phyloP scores from a whole-genome alignment of 768 basidiomycete species.

The Termitomyces sp. region DNA sequence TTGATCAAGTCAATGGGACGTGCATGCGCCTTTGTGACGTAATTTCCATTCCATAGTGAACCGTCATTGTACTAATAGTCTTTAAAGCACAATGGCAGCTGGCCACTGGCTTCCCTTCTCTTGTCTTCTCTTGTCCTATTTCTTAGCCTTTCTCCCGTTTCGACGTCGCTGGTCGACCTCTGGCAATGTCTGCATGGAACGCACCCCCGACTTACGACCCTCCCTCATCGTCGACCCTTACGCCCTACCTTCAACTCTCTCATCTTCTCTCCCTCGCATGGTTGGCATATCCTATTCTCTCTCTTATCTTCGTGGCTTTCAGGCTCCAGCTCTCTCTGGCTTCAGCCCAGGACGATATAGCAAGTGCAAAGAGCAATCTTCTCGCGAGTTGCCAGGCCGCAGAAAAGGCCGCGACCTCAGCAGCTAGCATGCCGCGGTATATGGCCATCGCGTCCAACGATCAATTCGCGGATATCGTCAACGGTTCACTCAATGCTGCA shows the following conservation, averaged over 20 bases:
- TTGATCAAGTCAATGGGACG: background rate
- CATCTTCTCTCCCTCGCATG: slow-evolving; percentile 84
- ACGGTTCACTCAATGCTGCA: slow-evolving; percentile 73
- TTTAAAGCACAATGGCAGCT: slow-evolving; percentile 16
- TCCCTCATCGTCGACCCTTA: slow-evolving; percentile 41
- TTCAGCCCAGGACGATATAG: slow-evolving; percentile 62
- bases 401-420: slow-evolving; percentile 72
- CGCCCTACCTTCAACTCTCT: slow-evolving; percentile 78
- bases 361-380: slow-evolving; percentile 69
- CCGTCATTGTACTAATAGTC: background rate
- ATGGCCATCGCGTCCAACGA: slow-evolving; percentile 82
- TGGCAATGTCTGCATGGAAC: slow-evolving; percentile 28
- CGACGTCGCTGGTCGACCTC: slow-evolving; percentile 47
- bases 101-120: slow-evolving; percentile 6
- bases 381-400: slow-evolving; percentile 83
- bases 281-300: slow-evolving; percentile 89
- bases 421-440: slow-evolving; percentile 86
- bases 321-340: slow-evolving; percentile 71
- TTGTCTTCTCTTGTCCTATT: slow-evolving; percentile 14
- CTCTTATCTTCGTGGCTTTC: slow-evolving; percentile 84
- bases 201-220: slow-evolving; percentile 56
- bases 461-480: slow-evolving; percentile 73
- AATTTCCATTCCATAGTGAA: background rate
- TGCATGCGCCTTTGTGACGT: background rate
- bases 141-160: slow-evolving; percentile 15